Evolutionary conservation across 306 rosid species (phyloP).

Genomic region (Rosa chinensis): DNA sequence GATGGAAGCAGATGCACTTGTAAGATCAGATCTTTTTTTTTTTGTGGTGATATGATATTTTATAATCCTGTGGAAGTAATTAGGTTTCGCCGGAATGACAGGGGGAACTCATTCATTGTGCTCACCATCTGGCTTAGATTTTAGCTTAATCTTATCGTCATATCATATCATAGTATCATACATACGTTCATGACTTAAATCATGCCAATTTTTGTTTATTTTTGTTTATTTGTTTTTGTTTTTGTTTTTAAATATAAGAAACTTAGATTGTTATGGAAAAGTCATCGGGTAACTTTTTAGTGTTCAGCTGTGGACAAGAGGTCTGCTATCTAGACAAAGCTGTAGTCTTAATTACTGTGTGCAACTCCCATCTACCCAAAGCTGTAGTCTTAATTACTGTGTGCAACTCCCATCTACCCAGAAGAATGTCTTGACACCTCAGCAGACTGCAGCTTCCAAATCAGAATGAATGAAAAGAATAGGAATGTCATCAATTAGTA

Average conservation of each 20-base stretch:
- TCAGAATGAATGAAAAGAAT: background rate
- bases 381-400: background rate
- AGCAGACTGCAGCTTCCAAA: background rate
- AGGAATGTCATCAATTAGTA: background rate
- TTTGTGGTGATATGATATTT: constrained; percentile 18
- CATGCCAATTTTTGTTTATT: background rate
- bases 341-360: background rate
- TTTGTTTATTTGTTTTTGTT: background rate
- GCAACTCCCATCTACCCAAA: no score
- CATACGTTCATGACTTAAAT: background rate
- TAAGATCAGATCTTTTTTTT: constrained; percentile 41
- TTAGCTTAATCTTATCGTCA: background rate
- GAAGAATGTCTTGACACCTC: background rate
- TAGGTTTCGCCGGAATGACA: background rate
- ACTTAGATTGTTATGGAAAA: background rate
- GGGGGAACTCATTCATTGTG: background rate
- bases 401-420: background rate
- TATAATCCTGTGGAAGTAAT: background rate
- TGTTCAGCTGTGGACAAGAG: background rate
- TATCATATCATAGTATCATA: background rate
- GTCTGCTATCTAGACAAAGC: background rate
- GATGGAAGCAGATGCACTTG: constrained; percentile 99
- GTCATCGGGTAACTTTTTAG: background rate
- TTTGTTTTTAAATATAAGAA: background rate
- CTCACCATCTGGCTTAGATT: background rate